A percentile compares a stretch with the other conserved stretches of the same genome.
phyloP scores from a whole-genome alignment of 2,329 filamentous ascomycete species.

The Teratosphaeria gauchensis region DNA sequence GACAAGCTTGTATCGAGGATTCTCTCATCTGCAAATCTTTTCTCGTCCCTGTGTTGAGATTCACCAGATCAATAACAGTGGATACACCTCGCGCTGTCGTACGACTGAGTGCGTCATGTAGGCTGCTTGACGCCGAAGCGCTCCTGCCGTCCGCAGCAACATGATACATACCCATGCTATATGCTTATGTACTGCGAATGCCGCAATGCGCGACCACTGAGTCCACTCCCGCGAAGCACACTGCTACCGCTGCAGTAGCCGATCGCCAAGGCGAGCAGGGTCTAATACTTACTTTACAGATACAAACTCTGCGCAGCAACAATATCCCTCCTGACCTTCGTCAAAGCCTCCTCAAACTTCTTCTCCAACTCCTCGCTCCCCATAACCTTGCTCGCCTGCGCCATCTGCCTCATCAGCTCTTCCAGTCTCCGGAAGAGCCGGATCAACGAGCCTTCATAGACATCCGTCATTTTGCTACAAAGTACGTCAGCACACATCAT shows the following conservation, averaged over 20 bases:
- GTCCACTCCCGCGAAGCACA: not conserved
- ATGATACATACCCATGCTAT: no score
- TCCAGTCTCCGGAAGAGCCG: slow-evolving; percentile 92
- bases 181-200: no score
- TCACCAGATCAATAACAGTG: no score
- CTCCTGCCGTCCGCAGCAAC: no score
- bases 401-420: slow-evolving; percentile 89
- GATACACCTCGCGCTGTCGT: no score
- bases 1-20: not conserved
- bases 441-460: slow-evolving; percentile 93
- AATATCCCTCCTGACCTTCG: slow-evolving; percentile 84
- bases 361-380: slow-evolving; percentile 85
- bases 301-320: slow-evolving; percentile 92
- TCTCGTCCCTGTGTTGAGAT: not conserved
- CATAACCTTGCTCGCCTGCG: slow-evolving; percentile 94
- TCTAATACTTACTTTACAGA: slow-evolving; percentile 44
- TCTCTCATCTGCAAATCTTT: not conserved
- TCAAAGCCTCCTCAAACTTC: slow-evolving; percentile 81
- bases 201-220: no score
- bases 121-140: no score
- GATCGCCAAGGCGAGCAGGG: not conserved
- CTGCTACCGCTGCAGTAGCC: not conserved
- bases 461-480: slow-evolving; percentile 91
- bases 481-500: not conserved
- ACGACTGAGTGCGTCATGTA: no score